Conservation (phyloP, 169 alveolate species). For the Ichthyophthirius multifiliis region DNA sequence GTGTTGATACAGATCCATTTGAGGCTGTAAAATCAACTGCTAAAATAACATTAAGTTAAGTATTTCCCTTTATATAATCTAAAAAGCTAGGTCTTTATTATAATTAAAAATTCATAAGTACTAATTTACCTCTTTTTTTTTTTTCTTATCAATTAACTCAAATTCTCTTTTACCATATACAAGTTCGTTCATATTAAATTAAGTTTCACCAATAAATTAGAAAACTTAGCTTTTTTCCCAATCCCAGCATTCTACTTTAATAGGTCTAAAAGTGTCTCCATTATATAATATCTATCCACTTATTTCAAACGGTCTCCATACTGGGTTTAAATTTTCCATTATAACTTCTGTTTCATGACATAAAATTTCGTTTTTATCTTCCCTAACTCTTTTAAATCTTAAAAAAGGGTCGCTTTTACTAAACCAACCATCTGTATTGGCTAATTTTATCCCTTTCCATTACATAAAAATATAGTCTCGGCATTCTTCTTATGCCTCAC, state of each 20-base stretch:
- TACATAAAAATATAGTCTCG: not conserved
- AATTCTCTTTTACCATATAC: conserved; percentile 8
- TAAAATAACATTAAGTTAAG: conserved; percentile 47
- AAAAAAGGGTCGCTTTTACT: conserved; percentile 51
- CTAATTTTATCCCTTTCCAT: conserved; percentile 34
- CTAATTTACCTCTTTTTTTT: conserved; percentile 6
- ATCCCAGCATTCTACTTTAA: conserved; percentile 54
- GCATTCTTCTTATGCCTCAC: too few species aligned
- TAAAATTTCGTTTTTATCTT: conserved; percentile 25
- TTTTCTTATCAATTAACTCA: not conserved
- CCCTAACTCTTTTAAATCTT: conserved; percentile 17
- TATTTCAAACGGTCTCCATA: conserved; percentile 39
- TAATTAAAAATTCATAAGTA: not conserved
- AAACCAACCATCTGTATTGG: conserved; percentile 29
- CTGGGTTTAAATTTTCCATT: conserved; percentile 38
- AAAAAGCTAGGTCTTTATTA: conserved; percentile 52
- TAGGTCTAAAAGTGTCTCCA: conserved; percentile 15
- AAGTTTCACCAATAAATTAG: conserved; percentile 24
- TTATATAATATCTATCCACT: conserved; percentile 5
- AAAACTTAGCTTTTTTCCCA: conserved; percentile 18
- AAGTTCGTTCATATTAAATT: not conserved
- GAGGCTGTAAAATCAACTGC: conserved; percentile 80
- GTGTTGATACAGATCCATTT: conserved; percentile 57
- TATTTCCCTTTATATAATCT: conserved; percentile 73
- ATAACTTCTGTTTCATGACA: conserved; percentile 29